A percentile compares a stretch with the other conserved stretches of the same genome.
Conservation (phyloP, 495 filamentous ascomycete species). For the Aspergillus taichungensis region DNA sequence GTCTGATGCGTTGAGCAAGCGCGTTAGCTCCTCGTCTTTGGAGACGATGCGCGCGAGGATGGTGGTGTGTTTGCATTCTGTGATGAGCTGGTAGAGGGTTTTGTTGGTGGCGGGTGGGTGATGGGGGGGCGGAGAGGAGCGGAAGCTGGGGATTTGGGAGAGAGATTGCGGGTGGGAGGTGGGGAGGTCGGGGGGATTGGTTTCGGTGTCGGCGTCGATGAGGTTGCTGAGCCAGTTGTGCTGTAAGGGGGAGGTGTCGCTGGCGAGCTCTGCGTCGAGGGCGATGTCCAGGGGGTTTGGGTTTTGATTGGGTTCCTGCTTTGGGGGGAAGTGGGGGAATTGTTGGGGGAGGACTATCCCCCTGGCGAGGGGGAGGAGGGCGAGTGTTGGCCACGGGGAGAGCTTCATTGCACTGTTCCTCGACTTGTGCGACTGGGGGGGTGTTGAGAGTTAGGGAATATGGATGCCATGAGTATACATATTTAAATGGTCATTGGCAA, state of each 20-base stretch:
- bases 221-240: not conserved
- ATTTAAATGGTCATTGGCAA: too few species aligned
- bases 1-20: constrained; percentile 58
- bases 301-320: too few species aligned
- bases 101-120: constrained; percentile 45
- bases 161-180: not conserved
- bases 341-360: not conserved
- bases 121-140: constrained; percentile 1
- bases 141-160: not conserved
- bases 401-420: not conserved
- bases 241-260: not conserved
- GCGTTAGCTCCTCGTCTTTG: constrained; percentile 58
- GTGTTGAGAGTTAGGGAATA: too few species aligned
- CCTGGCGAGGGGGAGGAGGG: not conserved
- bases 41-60: constrained; percentile 66
- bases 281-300: not conserved
- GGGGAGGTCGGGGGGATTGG: not conserved
- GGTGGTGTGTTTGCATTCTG: constrained; percentile 61
- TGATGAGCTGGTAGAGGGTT: constrained; percentile 73
- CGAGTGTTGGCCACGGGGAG: not conserved
- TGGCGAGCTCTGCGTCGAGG: not conserved
- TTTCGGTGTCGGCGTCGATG: not conserved
- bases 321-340: not conserved
- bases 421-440: too few species aligned
- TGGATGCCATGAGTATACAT: too few species aligned